phyloP scores from a whole-genome alignment of 129 eudicot genomes.

The Apium graveolens region DNA sequence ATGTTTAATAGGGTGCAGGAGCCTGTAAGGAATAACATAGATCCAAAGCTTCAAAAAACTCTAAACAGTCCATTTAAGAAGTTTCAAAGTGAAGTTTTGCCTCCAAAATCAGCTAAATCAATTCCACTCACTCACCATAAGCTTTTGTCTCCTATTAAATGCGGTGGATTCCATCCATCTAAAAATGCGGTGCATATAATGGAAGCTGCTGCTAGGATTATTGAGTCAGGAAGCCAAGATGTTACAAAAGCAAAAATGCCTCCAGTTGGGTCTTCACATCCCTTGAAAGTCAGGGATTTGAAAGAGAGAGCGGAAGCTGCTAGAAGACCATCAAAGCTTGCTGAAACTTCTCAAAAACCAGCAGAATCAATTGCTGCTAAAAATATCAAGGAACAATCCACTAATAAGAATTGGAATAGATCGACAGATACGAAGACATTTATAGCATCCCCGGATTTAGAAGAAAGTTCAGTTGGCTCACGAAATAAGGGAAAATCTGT shows the following conservation, averaged over 20 bases:
- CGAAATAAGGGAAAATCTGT: constrained; percentile 53
- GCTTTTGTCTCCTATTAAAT: constrained; percentile 84
- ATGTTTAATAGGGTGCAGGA: constrained; percentile 24
- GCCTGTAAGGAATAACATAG: constrained; percentile 21
- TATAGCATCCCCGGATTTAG: constrained; percentile 32
- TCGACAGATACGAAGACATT: constrained; percentile 36
- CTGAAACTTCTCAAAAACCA: constrained; percentile 39
- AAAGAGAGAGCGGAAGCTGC: constrained; percentile 55
- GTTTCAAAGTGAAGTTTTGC: constrained; percentile 74
- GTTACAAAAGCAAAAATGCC: constrained; percentile 30
- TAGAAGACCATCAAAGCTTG: constrained; percentile 33
- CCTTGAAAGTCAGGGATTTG: constrained; percentile 50
- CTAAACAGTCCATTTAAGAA: constrained; percentile 49
- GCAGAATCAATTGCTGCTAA: constrained; percentile 46
- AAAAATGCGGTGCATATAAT: constrained; percentile 63
- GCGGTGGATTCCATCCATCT: constrained; percentile 43
- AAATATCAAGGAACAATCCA: constrained; percentile 50
- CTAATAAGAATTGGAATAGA: constrained; percentile 66
- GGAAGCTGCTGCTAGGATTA: constrained; percentile 84
- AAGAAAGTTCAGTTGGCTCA: constrained; percentile 23
- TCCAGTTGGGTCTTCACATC: constrained; percentile 50
- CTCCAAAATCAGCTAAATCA: constrained; percentile 87
- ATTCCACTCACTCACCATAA: constrained; percentile 71
- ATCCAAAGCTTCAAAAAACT: constrained; percentile 36
- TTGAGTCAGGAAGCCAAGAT: constrained; percentile 36